These are phyloP conservation scores for Aureobasidium sp. DNA, from an alignment of 2,329 filamentous ascomycete species.

Conservation along the genomic window DNA sequence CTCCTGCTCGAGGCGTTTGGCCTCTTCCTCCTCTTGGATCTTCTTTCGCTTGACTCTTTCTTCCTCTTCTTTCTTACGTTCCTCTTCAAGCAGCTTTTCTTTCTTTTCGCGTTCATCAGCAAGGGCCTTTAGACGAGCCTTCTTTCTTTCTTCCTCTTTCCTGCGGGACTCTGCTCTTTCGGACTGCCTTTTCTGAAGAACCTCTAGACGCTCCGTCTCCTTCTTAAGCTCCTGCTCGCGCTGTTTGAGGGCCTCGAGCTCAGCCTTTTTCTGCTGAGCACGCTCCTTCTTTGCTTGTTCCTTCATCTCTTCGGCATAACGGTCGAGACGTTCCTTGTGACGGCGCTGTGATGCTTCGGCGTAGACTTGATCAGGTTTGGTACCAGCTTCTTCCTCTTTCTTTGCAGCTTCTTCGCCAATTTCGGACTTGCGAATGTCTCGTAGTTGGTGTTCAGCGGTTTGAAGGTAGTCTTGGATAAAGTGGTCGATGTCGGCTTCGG, in stretches of 20 bases:
- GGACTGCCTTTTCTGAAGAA: slow-evolving; percentile 53
- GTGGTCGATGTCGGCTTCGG: slow-evolving; percentile 71
- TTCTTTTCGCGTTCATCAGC: slow-evolving; percentile 54
- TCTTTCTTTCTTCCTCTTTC: slow-evolving; percentile 56
- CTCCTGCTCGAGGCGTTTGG: slow-evolving; percentile 62
- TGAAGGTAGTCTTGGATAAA: slow-evolving; percentile 71
- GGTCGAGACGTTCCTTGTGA: slow-evolving; percentile 65
- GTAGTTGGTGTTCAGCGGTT: slow-evolving; percentile 74
- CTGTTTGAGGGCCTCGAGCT: slow-evolving; percentile 55
- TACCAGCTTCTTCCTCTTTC: slow-evolving; percentile 69
- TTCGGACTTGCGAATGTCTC: slow-evolving; percentile 71
- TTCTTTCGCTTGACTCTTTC: slow-evolving; percentile 48
- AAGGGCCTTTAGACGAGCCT: slow-evolving; percentile 57
- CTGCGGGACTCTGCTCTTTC: slow-evolving; percentile 53
- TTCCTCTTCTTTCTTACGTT: slow-evolving; percentile 55
- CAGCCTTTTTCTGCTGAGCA: slow-evolving; percentile 65
- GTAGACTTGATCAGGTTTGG: slow-evolving; percentile 80
- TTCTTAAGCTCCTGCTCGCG: slow-evolving; percentile 49
- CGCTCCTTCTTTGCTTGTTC: slow-evolving; percentile 66
- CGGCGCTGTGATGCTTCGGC: slow-evolving; percentile 70
- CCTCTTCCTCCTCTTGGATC: slow-evolving; percentile 46
- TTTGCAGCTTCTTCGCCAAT: slow-evolving; percentile 75
- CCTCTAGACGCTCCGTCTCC: slow-evolving; percentile 47
- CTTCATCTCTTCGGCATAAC: slow-evolving; percentile 65
- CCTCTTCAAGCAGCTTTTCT: slow-evolving; percentile 52